phyloP scores from a whole-genome alignment of 2,329 filamentous ascomycete genomes.

The Aspergillus brasiliensis region DNA sequence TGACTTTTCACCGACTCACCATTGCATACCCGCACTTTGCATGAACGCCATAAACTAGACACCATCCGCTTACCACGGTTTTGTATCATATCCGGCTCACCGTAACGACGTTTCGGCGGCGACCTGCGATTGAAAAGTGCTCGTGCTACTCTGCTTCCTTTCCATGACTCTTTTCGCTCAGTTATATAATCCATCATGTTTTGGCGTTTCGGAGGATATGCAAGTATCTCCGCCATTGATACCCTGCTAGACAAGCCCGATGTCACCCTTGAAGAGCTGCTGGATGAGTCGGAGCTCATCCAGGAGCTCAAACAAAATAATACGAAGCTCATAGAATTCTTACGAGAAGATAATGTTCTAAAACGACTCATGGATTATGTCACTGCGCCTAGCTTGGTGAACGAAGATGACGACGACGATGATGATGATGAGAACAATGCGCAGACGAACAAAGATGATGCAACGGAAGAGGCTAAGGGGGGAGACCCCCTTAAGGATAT shows the following conservation, averaged over 20 bases:
- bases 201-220: conserved; percentile 99
- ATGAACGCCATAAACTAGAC: conserved; percentile 19
- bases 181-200: conserved; percentile 75
- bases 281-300: conserved; percentile 94
- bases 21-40: conserved; percentile 12
- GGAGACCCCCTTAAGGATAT: conserved; percentile 37
- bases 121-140: conserved; percentile 23
- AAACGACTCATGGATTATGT: conserved; percentile 89
- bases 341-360: conserved; percentile 83
- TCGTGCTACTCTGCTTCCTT: conserved; percentile 25
- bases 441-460: conserved; percentile 30
- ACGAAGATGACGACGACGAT: conserved; percentile 55
- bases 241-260: conserved; percentile 93
- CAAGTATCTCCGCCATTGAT: conserved; percentile 95
- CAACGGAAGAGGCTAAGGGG: conserved; percentile 41
- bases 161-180: conserved; percentile 40
- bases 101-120: conserved; percentile 31
- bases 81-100: conserved; percentile 31
- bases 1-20: neutral
- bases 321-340: conserved; percentile 92
- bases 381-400: conserved; percentile 67
- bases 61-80: conserved; percentile 14
- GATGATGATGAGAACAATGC: conserved; percentile 47
- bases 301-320: conserved; percentile 99
- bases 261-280: conserved; percentile 90